phyloP scores from a whole-genome alignment of 768 basidiomycete species.

The Calvatia gigantea region DNA sequence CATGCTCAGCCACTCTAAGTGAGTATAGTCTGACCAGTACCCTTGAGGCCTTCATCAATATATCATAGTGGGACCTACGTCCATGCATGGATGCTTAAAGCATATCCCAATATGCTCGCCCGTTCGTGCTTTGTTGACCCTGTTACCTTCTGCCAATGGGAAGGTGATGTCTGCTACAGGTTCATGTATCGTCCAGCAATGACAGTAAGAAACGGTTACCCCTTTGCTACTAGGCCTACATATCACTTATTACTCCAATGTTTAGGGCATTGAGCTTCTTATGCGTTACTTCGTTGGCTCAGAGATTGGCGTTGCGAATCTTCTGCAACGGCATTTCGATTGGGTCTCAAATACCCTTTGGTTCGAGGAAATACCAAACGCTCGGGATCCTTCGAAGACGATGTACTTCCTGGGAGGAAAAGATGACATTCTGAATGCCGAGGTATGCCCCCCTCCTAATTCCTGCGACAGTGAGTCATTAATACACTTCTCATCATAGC shows the following conservation, averaged over 20 bases:
- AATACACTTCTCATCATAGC: conserved; percentile 31
- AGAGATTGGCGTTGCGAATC: conserved; percentile 85
- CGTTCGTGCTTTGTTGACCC: conserved; percentile 92
- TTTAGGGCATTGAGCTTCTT: conserved; percentile 70
- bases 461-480: not conserved
- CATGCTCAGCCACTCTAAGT: conserved; percentile 89
- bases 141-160: conserved; percentile 89
- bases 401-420: conserved; percentile 80
- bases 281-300: conserved; percentile 87
- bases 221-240: not conserved
- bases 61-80: conserved; percentile 65
- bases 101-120: conserved; percentile 58
- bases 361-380: conserved; percentile 87
- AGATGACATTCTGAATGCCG: conserved; percentile 75
- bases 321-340: conserved; percentile 79
- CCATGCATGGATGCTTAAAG: conserved; percentile 90
- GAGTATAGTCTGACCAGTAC: conserved; percentile 18
- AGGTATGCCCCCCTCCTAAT: conserved; percentile 36
- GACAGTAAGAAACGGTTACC: conserved; percentile 42
- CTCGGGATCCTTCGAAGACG: conserved; percentile 59
- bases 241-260: conserved; percentile 25
- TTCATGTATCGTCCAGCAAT: conserved; percentile 75
- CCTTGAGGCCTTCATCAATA: not conserved
- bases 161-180: conserved; percentile 92
- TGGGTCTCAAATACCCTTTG: conserved; percentile 88